Percentiles rank a stretch among this genome's conserved stretches.
Conservation (phyloP, 225 moss, liverwort and hornwort genomes). For the Antitrichia curtipendula region DNA sequence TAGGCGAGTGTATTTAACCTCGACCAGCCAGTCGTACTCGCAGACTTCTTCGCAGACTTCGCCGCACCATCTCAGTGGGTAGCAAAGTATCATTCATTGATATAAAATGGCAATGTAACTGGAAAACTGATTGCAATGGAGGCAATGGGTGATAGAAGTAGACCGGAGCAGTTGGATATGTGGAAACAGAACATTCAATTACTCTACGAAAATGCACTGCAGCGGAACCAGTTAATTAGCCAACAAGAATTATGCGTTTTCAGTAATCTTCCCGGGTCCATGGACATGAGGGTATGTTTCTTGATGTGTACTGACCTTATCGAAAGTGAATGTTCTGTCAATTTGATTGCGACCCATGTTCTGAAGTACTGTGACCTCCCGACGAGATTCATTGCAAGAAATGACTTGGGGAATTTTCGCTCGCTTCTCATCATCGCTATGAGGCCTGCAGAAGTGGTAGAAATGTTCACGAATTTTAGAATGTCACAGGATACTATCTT, state of each 20-base stretch:
- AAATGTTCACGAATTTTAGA: not conserved
- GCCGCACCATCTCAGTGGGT: too few species aligned
- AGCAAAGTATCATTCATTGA: too few species aligned
- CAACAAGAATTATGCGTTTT: too few species aligned
- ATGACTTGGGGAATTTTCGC: slow-evolving; percentile 71
- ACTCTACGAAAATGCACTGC: too few species aligned
- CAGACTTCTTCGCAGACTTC: not conserved
- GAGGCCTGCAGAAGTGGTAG: slow-evolving; percentile 30
- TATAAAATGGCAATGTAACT: too few species aligned
- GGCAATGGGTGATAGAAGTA: not conserved
- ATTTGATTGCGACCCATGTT: slow-evolving; percentile 77
- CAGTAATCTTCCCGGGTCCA: too few species aligned
- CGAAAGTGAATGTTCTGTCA: slow-evolving; percentile 85
- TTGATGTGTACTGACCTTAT: slow-evolving; percentile 30
- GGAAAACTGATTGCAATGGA: too few species aligned
- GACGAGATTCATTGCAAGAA: slow-evolving; percentile 74
- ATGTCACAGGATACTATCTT: not conserved
- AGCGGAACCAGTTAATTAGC: not conserved
- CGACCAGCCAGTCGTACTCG: too few species aligned
- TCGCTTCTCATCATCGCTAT: slow-evolving; percentile 79
- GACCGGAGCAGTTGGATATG: too few species aligned
- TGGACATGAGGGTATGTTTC: not conserved
- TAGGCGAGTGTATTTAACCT: too few species aligned
- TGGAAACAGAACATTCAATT: too few species aligned
- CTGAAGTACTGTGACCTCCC: slow-evolving; percentile 78